phyloP scores from a whole-genome alignment of 345 rosid genomes.

The Hibiscus tridactylites region DNA sequence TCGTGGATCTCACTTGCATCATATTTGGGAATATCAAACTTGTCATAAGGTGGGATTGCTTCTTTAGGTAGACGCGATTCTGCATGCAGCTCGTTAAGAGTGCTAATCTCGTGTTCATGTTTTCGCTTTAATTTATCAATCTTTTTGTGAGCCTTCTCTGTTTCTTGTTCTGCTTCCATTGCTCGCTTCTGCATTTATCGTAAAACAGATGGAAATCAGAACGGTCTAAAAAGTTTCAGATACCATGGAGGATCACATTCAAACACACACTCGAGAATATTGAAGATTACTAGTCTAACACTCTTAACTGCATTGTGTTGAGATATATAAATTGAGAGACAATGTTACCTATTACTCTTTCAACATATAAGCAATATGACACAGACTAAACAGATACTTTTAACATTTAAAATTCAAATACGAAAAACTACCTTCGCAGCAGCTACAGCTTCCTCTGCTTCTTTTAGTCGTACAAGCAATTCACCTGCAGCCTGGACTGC shows the following conservation, averaged over 20 bases:
- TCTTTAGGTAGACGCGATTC: constrained; percentile 49
- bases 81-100: constrained; percentile 27
- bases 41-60: constrained; percentile 28
- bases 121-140: constrained; percentile 42
- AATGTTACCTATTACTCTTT: neutral
- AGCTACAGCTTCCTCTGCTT: constrained; percentile 81
- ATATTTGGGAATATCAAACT: constrained; percentile 30
- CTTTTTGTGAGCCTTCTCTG: constrained; percentile 42
- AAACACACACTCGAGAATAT: neutral
- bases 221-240: neutral
- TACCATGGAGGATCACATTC: neutral
- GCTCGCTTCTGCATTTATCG: constrained; percentile 50
- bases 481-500: constrained; percentile 99
- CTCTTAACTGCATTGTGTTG: neutral
- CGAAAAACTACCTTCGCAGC: constrained; percentile 48
- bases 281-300: too few species aligned
- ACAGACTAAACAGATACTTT: neutral
- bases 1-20: constrained; percentile 35
- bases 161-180: constrained; percentile 28
- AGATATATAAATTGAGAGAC: neutral
- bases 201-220: neutral
- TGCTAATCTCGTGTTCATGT: constrained; percentile 35
- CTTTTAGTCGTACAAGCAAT: constrained; percentile 53
- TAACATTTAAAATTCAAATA: neutral
- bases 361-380: neutral